A percentile compares a stretch with the other conserved stretches of the same genome.
Evolutionary conservation across 129 eudicot species (phyloP).

Genomic region (Dittrichia graveolens): DNA sequence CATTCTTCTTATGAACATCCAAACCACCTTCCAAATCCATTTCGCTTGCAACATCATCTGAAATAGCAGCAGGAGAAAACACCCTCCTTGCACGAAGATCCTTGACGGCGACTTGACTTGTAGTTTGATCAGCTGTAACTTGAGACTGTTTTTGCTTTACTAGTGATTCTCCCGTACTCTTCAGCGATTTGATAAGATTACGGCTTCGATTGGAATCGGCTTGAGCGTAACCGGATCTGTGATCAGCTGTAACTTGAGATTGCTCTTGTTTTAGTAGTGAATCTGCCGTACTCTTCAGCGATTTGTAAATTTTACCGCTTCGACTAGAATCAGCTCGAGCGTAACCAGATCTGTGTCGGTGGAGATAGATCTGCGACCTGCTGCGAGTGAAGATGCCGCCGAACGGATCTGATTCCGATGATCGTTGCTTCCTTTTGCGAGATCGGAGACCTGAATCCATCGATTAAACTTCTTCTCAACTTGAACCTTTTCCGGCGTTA

Average conservation of each 20-base stretch:
- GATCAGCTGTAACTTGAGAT: background rate
- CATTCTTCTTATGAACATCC: slow-evolving; percentile 5
- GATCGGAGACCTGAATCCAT: slow-evolving; percentile 36
- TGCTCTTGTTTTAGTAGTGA: background rate
- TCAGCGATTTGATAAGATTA: background rate
- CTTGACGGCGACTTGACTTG: slow-evolving; percentile 23
- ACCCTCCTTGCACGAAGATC: slow-evolving; percentile 60
- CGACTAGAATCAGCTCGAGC: slow-evolving; percentile 40
- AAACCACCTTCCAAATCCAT: slow-evolving; percentile 5
- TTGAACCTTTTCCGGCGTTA: background rate
- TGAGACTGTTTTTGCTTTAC: background rate
- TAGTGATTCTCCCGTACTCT: background rate
- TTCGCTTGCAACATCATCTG: slow-evolving; percentile 19
- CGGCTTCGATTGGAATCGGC: slow-evolving; percentile 4
- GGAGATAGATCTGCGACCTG: slow-evolving; percentile 47
- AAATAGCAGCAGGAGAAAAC: slow-evolving; percentile 37
- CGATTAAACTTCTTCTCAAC: background rate
- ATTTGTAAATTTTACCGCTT: background rate
- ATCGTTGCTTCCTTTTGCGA: slow-evolving; percentile 35
- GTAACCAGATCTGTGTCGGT: slow-evolving; percentile 53
- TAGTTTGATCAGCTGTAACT: background rate
- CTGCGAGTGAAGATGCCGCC: slow-evolving; percentile 49
- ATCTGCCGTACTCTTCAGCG: background rate
- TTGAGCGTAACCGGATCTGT: background rate
- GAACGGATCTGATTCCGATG: slow-evolving; percentile 30